These are phyloP conservation scores for Cryphonectria carpinicola DNA, from an alignment of 2,329 filamentous ascomycete genomes.

Conservation along the genomic window DNA sequence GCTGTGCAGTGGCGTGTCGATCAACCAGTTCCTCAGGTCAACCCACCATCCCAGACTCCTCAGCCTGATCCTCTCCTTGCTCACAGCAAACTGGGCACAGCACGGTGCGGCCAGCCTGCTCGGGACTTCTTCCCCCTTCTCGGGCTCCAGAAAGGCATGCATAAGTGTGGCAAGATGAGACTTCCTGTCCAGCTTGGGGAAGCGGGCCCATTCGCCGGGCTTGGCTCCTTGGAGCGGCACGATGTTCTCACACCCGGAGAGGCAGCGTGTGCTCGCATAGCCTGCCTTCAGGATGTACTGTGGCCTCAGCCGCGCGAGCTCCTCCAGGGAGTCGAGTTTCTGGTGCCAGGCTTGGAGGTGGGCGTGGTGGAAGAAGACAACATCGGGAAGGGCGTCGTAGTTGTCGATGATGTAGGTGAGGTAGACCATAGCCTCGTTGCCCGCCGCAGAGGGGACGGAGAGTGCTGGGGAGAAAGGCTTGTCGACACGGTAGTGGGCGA, in stretches of 20 bases:
- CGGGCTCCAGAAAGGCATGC: constrained; percentile 31
- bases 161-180: constrained; percentile 32
- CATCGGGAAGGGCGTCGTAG: constrained; percentile 61
- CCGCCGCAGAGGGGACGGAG: constrained; percentile 39
- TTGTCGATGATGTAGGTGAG: constrained; percentile 65
- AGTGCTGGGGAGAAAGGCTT: constrained; percentile 29
- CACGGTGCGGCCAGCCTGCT: constrained; percentile 47
- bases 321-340: constrained; percentile 53
- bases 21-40: constrained; percentile 51
- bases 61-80: constrained; percentile 44
- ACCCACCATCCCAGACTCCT: constrained; percentile 50
- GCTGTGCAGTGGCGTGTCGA: constrained; percentile 48
- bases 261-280: constrained; percentile 64
- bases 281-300: constrained; percentile 56
- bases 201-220: neutral
- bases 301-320: constrained; percentile 53
- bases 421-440: constrained; percentile 66
- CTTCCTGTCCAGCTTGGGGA: constrained; percentile 19
- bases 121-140: constrained; percentile 37
- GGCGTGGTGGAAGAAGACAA: constrained; percentile 63
- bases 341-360: constrained; percentile 62
- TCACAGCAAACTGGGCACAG: constrained; percentile 59
- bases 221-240: constrained; percentile 29
- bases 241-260: constrained; percentile 36
- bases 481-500: constrained; percentile 35